Percentiles rank a stretch among this genome's conserved stretches.
Conservation (phyloP, 352 stramenopile species). For the Phytopythium delawarense region DNA sequence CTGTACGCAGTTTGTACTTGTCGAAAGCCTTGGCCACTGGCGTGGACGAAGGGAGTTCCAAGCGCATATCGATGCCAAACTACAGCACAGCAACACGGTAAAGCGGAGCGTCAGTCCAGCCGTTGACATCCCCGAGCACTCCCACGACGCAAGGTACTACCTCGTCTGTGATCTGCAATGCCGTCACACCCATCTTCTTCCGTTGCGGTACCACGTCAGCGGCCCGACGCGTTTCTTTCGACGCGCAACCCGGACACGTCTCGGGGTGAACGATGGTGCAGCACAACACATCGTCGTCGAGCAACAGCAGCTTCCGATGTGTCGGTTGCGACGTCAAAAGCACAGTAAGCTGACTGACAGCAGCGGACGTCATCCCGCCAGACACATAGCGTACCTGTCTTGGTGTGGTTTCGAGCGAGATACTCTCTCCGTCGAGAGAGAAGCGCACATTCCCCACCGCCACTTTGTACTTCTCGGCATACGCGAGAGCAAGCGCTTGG, state of each 20-base stretch:
- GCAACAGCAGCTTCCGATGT: not conserved
- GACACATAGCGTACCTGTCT: not conserved
- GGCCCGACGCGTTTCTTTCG: not conserved
- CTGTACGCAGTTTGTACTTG: not conserved
- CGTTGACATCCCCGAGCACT: not conserved
- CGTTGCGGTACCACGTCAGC: not conserved
- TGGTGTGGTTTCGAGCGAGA: not conserved
- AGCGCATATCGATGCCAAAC: not conserved
- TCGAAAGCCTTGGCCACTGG: not conserved
- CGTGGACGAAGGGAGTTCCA: not conserved
- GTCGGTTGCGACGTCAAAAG: not conserved
- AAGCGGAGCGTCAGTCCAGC: not conserved
- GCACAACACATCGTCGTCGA: not conserved
- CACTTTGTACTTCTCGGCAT: not conserved
- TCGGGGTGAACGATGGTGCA: not conserved
- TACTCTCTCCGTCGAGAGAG: not conserved
- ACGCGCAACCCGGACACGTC: not conserved
- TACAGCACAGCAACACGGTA: not conserved
- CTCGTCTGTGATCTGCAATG: not conserved
- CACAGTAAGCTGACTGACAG: not conserved
- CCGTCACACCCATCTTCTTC: not conserved
- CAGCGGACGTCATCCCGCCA: not conserved
- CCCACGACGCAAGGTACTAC: not conserved
- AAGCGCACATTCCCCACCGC: not conserved
- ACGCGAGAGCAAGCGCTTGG: not conserved